Conservation (phyloP, 495 filamentous ascomycete species). For the Penicillium malachiteum region DNA sequence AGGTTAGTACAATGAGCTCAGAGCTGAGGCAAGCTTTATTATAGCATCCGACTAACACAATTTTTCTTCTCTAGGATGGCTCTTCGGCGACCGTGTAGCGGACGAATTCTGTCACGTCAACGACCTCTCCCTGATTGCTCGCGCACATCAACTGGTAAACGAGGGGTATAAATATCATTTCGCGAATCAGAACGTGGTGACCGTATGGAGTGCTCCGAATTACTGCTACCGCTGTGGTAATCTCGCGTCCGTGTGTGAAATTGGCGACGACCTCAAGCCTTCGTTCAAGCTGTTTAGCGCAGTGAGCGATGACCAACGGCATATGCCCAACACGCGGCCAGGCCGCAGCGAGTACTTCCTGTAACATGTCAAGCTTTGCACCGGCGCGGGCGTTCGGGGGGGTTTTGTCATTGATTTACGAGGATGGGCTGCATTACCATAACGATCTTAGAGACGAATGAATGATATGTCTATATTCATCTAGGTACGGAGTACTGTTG, state of each 20-base stretch:
- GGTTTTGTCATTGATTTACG: slow-evolving; percentile 15
- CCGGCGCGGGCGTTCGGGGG: slow-evolving; percentile 43
- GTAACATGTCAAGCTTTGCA: slow-evolving; percentile 51
- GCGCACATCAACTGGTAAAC: slow-evolving; percentile 95
- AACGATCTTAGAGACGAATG: slow-evolving; percentile 35
- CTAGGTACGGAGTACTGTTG: neutral
- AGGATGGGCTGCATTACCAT: slow-evolving; percentile 34
- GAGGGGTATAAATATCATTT: slow-evolving; percentile 99
- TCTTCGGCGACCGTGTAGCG: slow-evolving; percentile 95
- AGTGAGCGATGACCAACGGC: slow-evolving; percentile 86
- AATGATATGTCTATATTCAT: slow-evolving; percentile 15
- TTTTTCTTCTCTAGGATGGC: slow-evolving; percentile 61
- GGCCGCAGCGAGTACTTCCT: slow-evolving; percentile 93
- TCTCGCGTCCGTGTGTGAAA: slow-evolving; percentile 93
- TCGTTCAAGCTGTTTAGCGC: slow-evolving; percentile 94
- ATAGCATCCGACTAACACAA: neutral
- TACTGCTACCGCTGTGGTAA: slow-evolving; percentile 99
- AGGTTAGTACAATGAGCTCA: slow-evolving; percentile 37
- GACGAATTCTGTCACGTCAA: slow-evolving; percentile 99
- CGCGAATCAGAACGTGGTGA: slow-evolving; percentile 92
- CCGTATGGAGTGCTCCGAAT: slow-evolving; percentile 97
- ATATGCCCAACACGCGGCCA: slow-evolving; percentile 76
- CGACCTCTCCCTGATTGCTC: slow-evolving; percentile 87
- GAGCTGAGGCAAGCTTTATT: too few relatives aligned
- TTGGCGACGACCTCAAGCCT: slow-evolving; percentile 78